These are phyloP conservation scores for Urostyla sp. DNA, from an alignment of 73 alveolate genomes.

Conservation along the genomic window DNA sequence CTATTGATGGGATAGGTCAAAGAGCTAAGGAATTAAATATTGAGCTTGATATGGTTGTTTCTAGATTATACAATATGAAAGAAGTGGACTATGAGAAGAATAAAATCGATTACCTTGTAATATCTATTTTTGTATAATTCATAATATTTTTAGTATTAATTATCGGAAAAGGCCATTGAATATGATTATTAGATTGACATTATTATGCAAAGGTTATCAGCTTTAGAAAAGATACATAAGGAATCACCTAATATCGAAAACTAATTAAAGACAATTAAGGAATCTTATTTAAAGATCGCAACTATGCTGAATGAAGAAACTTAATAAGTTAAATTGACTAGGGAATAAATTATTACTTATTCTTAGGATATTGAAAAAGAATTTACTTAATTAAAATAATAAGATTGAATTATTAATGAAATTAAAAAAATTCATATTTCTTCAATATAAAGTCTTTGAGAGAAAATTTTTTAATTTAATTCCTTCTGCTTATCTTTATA, in stretches of 20 bases:
- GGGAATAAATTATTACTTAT: slow-evolving; percentile 4
- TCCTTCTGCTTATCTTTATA: too few species aligned
- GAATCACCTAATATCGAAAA: slow-evolving; percentile 26
- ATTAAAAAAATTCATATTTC: too few species aligned
- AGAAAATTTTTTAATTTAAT: too few species aligned
- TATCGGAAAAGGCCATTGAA: slow-evolving; percentile 42
- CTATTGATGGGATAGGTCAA: slow-evolving; percentile 31
- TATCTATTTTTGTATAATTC: too few species aligned
- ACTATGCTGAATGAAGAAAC: slow-evolving; percentile 5
- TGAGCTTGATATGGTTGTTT: slow-evolving; percentile 21
- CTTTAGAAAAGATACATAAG: slow-evolving; percentile 39
- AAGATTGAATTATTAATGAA: too few species aligned
- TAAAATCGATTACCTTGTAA: slow-evolving; percentile 24
- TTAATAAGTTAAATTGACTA: background rate
- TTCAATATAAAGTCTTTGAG: too few species aligned
- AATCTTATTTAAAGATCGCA: background rate
- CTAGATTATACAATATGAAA: slow-evolving; percentile 23
- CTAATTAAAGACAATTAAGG: slow-evolving; percentile 15
- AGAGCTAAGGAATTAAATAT: slow-evolving; percentile 34
- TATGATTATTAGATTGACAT: background rate
- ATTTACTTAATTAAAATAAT: too few species aligned
- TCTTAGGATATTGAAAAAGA: too few species aligned
- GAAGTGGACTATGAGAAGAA: slow-evolving; percentile 43
- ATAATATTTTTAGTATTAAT: too few species aligned
- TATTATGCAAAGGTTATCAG: slow-evolving; percentile 26